phyloP scores from a whole-genome alignment of 192 early-diverging fungal genomes.

The Umbelopsis sp. region DNA sequence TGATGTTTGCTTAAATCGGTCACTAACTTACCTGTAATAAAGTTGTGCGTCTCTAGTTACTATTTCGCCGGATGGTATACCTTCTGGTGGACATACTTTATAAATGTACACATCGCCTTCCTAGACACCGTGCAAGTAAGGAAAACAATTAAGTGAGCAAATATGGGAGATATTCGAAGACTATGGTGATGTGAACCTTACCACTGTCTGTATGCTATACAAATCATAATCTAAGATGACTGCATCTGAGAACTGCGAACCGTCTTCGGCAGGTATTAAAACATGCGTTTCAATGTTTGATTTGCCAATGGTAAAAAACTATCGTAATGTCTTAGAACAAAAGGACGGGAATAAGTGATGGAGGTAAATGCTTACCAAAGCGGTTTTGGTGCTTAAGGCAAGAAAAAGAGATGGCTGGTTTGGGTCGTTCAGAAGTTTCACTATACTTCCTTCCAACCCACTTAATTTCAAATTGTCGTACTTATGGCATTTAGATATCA shows the following conservation, averaged over 20 bases:
- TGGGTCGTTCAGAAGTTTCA: slow-evolving; percentile 30
- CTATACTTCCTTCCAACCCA: slow-evolving; percentile 26
- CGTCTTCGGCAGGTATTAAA: slow-evolving; percentile 16
- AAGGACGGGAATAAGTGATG: neutral
- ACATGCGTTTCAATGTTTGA: slow-evolving; percentile 25
- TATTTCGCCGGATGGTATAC: slow-evolving; percentile 1
- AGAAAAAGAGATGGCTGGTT: slow-evolving; percentile 34
- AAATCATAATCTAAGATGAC: slow-evolving; percentile 34
- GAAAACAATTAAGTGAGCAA: neutral
- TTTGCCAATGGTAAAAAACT: slow-evolving; percentile 15
- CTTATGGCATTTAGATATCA: slow-evolving; percentile 46
- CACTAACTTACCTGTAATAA: slow-evolving; percentile 34
- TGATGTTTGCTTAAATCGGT: too few relatives aligned
- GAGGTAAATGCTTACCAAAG: slow-evolving; percentile 22
- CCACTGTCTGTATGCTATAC: slow-evolving; percentile 49
- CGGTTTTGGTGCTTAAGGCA: slow-evolving; percentile 34
- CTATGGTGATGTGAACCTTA: slow-evolving; percentile 17
- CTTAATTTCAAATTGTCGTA: neutral
- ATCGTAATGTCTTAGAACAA: neutral
- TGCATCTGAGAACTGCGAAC: slow-evolving; percentile 41
- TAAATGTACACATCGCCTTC: slow-evolving; percentile 42
- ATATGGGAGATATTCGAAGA: neutral
- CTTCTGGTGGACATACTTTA: slow-evolving; percentile 28
- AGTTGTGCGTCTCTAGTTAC: slow-evolving; percentile 24
- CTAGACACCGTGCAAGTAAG: slow-evolving; percentile 25